Conservation (phyloP, 1,139 yeast species). For the Diutina mesorugosa region DNA sequence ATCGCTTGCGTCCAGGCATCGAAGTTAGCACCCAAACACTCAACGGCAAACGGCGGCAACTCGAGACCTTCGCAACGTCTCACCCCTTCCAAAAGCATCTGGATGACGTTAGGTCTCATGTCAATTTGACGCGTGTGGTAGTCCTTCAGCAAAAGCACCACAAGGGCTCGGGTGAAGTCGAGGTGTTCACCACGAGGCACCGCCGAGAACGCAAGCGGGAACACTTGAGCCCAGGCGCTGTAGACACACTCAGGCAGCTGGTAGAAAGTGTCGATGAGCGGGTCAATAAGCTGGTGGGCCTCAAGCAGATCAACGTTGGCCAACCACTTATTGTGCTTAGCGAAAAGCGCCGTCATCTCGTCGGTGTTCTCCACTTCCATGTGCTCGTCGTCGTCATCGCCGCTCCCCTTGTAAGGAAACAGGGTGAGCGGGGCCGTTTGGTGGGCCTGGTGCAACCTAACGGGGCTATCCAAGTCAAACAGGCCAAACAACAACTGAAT, state of each 20-base stretch:
- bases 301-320: slow-evolving; percentile 26
- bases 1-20: slow-evolving; percentile 90
- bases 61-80: slow-evolving; percentile 61
- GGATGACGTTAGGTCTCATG: slow-evolving; percentile 76
- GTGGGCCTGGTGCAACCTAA: slow-evolving; percentile 38
- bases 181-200: slow-evolving; percentile 71
- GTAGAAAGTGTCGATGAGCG: slow-evolving; percentile 73
- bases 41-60: slow-evolving; percentile 90
- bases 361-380: slow-evolving; percentile 10
- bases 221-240: slow-evolving; percentile 71
- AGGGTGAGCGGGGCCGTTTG: slow-evolving; percentile 42
- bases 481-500: slow-evolving; percentile 76
- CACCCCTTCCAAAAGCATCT: slow-evolving; percentile 71
- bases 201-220: slow-evolving; percentile 67
- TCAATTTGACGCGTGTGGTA: slow-evolving; percentile 86
- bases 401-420: slow-evolving; percentile 18
- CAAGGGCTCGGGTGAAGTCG: slow-evolving; percentile 71
- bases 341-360: slow-evolving; percentile 24
- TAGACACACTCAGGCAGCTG: slow-evolving; percentile 72
- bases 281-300: slow-evolving; percentile 51
- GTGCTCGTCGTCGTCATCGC: slow-evolving; percentile 3
- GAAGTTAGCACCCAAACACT: slow-evolving; percentile 77
- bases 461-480: slow-evolving; percentile 37
- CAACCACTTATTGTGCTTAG: slow-evolving; percentile 41
- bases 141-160: slow-evolving; percentile 73